Base-by-base conservation (phyloP, 164 flowering plant species). In the Liquidambar formosana region DNA sequence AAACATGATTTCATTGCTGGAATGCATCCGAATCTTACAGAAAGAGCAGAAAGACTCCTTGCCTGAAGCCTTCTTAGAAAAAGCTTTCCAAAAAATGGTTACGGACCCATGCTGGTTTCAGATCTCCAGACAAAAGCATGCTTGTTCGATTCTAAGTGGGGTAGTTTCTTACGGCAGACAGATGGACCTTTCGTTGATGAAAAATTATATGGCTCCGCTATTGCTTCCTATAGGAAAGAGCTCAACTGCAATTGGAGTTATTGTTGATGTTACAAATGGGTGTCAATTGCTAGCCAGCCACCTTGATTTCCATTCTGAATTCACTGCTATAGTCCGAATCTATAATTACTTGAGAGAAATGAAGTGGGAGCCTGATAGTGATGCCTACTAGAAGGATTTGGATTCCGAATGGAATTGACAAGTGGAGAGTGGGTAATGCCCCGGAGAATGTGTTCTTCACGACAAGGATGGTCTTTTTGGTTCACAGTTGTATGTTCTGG, bases 121-220 rank as follows among this genome's bases (percentile, higher is more conserved):
- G 54, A 63, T 57, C 81, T 67, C 91, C 96, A 1, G 43, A 63
- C 1, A 27, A 79, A 70, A 79, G 87, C 66, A 67, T 85, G n/a
- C 57, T 23, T 90, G 46, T 87, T 79, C 61, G 79, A 70, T 72
- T 60, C 81, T 21, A 57, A 72, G 4, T 84, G 82, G 83, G 71
- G 25, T 23, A 56, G 63, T 1, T 33, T 27, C 61, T 38, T 90
- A 57, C 71, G 78, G 14, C 64, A 10, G 28, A 76, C 66, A 1
- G 96, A 90, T 72, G 96, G 88, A 8, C 89, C 93, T 19, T 88
- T 90, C 80, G 72, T 90, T 43, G 88, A 85, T 71, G 88, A 82
- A 70, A 69, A 27, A 2, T 87, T 84, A 72, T 90, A 88, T 75
- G 88, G 91, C 26, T 48, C 78, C 16, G 18, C 66, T 2, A 81